Conservation (phyloP, 2,329 filamentous ascomycete species). For the Albophoma yamanashiensis region DNA sequence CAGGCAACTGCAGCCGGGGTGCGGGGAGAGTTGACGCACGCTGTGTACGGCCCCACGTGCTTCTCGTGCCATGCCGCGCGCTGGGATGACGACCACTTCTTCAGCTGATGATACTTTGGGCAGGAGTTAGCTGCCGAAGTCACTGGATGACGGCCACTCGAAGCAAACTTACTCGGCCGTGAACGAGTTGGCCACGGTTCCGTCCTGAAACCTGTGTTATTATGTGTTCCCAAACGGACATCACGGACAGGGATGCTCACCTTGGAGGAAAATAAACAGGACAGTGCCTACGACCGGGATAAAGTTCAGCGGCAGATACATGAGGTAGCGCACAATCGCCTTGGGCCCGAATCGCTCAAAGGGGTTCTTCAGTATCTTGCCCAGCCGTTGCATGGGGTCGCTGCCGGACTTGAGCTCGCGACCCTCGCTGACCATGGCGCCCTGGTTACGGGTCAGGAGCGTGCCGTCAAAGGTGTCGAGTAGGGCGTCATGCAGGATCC, state of each 20-base stretch:
- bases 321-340: slow-evolving; percentile 64
- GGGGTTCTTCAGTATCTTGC: slow-evolving; percentile 45
- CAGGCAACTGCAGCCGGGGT: neutral
- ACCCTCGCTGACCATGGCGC: slow-evolving; percentile 59
- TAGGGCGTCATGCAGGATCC: slow-evolving; percentile 71
- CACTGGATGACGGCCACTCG: neutral
- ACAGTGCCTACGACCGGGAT: slow-evolving; percentile 81
- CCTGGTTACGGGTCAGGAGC: slow-evolving; percentile 38
- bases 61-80: slow-evolving; percentile 58
- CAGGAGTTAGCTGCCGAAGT: slow-evolving; percentile 3
- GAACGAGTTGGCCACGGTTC: slow-evolving; percentile 35
- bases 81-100: slow-evolving; percentile 62
- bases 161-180: slow-evolving; percentile 38
- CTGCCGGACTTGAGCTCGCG: slow-evolving; percentile 57
- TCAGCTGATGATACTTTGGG: slow-evolving; percentile 76
- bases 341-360: slow-evolving; percentile 46
- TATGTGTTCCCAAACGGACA: too few relatives aligned
- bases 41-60: slow-evolving; percentile 67
- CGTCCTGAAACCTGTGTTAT: slow-evolving; percentile 23
- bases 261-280: slow-evolving; percentile 70
- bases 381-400: slow-evolving; percentile 46
- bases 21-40: slow-evolving; percentile 40
- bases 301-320: slow-evolving; percentile 88
- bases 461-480: slow-evolving; percentile 83
- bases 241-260: slow-evolving; percentile 15